Percentiles rank a stretch among this genome's conserved stretches.
phyloP scores from a whole-genome alignment of 176 grass and related monocot genomes.

The Juncus inflexus region DNA sequence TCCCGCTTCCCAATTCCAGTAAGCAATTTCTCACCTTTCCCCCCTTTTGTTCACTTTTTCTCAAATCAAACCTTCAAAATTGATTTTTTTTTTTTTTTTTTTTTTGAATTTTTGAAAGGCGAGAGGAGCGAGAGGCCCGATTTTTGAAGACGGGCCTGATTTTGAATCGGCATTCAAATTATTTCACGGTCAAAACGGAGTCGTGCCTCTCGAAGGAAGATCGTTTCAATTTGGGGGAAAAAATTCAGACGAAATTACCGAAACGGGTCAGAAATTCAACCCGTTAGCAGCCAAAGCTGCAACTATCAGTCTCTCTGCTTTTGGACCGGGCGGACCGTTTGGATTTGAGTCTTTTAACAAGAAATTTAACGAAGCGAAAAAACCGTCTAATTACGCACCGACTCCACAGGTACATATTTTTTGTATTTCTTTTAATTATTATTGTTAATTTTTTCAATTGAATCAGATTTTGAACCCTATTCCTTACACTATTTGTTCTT shows the following conservation, averaged over 20 bases:
- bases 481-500: too few species aligned
- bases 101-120: slow-evolving; percentile 46
- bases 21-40: slow-evolving; percentile 28
- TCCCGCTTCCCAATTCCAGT: slow-evolving; percentile 52
- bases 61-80: slow-evolving; percentile 9
- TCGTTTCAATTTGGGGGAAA: slow-evolving; percentile 43
- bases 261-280: slow-evolving; percentile 46
- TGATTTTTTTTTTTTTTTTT: slow-evolving; percentile 28
- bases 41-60: neutral
- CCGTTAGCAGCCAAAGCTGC: slow-evolving; percentile 90
- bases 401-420: slow-evolving; percentile 4
- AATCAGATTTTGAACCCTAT: too few species aligned
- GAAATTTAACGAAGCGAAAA: slow-evolving; percentile 9
- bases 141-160: slow-evolving; percentile 97
- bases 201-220: slow-evolving; percentile 77
- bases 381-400: neutral
- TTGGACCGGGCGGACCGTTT: slow-evolving; percentile 36
- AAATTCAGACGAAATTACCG: slow-evolving; percentile 34
- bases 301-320: slow-evolving; percentile 84
- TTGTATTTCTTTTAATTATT: neutral
- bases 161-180: slow-evolving; percentile 90
- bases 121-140: slow-evolving; percentile 81
- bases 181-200: slow-evolving; percentile 86
- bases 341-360: neutral
- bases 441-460: neutral